Base-by-base conservation (phyloP, 2,329 filamentous ascomycete genomes). In the Phoma sp. region DNA sequence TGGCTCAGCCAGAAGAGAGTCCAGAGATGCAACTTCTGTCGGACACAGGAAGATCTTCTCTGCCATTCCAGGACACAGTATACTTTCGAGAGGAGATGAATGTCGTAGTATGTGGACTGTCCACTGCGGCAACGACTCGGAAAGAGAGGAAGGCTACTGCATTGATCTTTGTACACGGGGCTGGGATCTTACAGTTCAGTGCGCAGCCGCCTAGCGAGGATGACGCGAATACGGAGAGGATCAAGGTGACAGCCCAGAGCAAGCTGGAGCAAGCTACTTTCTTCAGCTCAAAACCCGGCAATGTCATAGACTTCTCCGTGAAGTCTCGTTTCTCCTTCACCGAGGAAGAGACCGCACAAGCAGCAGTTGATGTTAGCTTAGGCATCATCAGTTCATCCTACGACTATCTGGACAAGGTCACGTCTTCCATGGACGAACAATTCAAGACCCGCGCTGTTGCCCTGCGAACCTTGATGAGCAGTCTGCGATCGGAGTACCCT, bases 261-360 rank as follows among this genome's bases (percentile, higher is more conserved):
- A 96, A 95, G 75, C 82, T 99, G 36, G 91, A 97, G 69, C 93
- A 99, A 76, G 93, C 93, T 2, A 89, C 98, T 1, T 98, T 97
- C 76, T 98, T 91, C 70, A 93, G 93, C 2, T 86, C 86, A 42
- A 86, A 90, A 69, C 83, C 88, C 58, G 86, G 90, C 67, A 98
- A 92, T 65, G 89, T 93, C n/a, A 77, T 99, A n/a, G 87, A 92
- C 58, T 91, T 99, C 65, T 85, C 88, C 38, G 83, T 87, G 38
- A 84, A 85, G 59, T 80, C 84, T 35, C 86, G 87, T 49, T 79
- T 88, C 41, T 80, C 83, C 4, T 96, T 95, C 61, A 80, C 85
- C 0, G 76, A 83, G 14, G 79, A 85, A 23, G 90, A 96, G 65
- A 82, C 96, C 24, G 87, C 90, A 55, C 77, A 83, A 55, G 95